Evolutionary conservation across 352 stramenopile genomes (phyloP).

Genomic region (Stramenopiles sp.): DNA sequence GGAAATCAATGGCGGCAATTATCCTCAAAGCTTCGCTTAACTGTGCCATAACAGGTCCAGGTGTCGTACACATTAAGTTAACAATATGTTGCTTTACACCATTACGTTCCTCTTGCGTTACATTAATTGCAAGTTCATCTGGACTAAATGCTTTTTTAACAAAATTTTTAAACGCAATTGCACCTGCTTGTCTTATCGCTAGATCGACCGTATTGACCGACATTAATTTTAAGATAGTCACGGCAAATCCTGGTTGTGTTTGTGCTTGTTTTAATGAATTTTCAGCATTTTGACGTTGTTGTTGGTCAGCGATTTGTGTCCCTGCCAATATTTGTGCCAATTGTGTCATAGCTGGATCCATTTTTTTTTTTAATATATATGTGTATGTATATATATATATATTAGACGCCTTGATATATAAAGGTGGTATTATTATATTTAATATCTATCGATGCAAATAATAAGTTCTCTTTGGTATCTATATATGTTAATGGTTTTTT

Average conservation of each 20-base stretch:
- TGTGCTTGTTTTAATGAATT: constrained; percentile 18
- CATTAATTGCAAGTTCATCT: constrained; percentile 9
- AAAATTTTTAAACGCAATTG: constrained; percentile 87
- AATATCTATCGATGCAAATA: no score
- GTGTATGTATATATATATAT: no score
- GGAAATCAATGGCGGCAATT: constrained; percentile 91
- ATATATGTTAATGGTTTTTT: no score
- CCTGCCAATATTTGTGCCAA: no score
- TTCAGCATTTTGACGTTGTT: constrained; percentile 14
- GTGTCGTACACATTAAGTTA: constrained; percentile 89
- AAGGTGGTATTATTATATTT: no score
- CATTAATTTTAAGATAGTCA: constrained; percentile 23
- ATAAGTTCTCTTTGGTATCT: no score
- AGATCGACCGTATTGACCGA: constrained; percentile 22
- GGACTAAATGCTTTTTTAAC: constrained; percentile 53
- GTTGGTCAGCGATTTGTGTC: no score
- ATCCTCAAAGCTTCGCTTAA: constrained; percentile 86
- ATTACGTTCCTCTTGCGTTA: not conserved
- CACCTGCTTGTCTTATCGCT: constrained; percentile 15
- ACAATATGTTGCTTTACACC: constrained; percentile 83
- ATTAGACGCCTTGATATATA: no score
- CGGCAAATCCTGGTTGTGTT: constrained; percentile 20
- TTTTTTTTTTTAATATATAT: no score
- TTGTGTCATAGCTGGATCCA: no score
- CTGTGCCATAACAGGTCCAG: constrained; percentile 72